These are phyloP conservation scores for Yamadazyma pseudoaaseri DNA, from an alignment of 1,139 yeast species.

Conservation along the genomic window DNA sequence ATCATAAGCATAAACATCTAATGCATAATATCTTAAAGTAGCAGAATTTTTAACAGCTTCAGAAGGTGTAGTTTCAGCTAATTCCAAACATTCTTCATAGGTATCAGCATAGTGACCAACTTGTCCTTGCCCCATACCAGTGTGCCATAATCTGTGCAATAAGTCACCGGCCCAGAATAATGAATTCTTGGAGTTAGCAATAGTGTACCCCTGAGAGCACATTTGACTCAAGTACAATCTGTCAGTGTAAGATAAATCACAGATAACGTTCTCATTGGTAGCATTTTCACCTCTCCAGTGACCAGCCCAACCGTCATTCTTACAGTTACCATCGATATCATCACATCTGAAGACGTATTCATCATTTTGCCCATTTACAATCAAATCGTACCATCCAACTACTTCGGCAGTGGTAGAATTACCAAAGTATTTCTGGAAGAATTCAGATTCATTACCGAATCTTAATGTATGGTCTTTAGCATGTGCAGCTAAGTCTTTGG, in stretches of 20 bases:
- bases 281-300: constrained; percentile 35
- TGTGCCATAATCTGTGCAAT: constrained; percentile 26
- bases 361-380: constrained; percentile 27
- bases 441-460: constrained; percentile 21
- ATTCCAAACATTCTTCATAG: constrained; percentile 21
- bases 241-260: constrained; percentile 19
- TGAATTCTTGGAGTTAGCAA: constrained; percentile 13
- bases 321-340: constrained; percentile 31
- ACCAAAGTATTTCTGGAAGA: constrained; percentile 27
- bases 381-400: constrained; percentile 27
- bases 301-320: constrained; percentile 32
- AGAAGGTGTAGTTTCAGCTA: constrained; percentile 14
- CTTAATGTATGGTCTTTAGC: constrained; percentile 25
- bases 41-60: constrained; percentile 18
- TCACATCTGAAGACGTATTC: constrained; percentile 32
- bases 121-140: constrained; percentile 17
- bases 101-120: constrained; percentile 22
- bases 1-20: constrained; percentile 22
- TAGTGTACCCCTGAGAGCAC: constrained; percentile 22
- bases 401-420: constrained; percentile 29
- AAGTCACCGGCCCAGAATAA: constrained; percentile 18
- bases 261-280: constrained; percentile 26
- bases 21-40: constrained; percentile 19
- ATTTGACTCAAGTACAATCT: constrained; percentile 19
- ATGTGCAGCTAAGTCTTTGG: constrained; percentile 20